phyloP scores from a whole-genome alignment of 2,329 filamentous ascomycete genomes.

The Rhexocercosporidium sp. region DNA sequence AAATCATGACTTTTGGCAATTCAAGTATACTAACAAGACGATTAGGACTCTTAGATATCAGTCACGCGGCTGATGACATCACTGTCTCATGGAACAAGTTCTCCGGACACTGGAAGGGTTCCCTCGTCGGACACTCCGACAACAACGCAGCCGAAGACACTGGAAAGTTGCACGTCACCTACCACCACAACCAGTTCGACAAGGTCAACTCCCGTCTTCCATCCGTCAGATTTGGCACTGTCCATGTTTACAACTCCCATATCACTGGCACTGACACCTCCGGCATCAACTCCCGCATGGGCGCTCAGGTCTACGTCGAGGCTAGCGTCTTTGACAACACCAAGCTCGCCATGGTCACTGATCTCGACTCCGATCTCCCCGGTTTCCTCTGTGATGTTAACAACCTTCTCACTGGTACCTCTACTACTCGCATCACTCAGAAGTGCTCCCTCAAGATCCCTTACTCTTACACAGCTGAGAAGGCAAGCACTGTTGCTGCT shows the following conservation, averaged over 20 bases:
- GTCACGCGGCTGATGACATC: conserved; percentile 11
- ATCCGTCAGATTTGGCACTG: conserved; percentile 18
- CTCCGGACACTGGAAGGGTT: conserved; percentile 17
- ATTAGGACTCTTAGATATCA: conserved; percentile 16
- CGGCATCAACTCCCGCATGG: conserved; percentile 20
- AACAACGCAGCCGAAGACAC: conserved; percentile 17
- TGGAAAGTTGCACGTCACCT: conserved; percentile 18
- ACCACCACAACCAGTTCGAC: conserved; percentile 19
- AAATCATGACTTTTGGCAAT: too few species aligned
- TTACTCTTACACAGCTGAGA: conserved; percentile 14
- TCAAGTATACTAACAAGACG: neutral
- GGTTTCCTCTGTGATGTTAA: conserved; percentile 11
- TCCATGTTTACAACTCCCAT: conserved; percentile 15
- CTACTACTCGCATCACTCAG: conserved; percentile 13
- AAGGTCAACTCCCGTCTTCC: conserved; percentile 19
- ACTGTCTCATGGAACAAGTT: conserved; percentile 22
- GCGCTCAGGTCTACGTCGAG: conserved; percentile 18
- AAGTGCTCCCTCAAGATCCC: conserved; percentile 13
- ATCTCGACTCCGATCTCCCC: conserved; percentile 6
- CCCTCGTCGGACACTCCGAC: conserved; percentile 18
- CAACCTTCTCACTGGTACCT: conserved; percentile 13
- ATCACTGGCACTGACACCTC: conserved; percentile 7
- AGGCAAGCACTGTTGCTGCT: conserved; percentile 1
- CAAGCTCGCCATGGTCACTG: conserved; percentile 14
- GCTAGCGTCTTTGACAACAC: conserved; percentile 11